Base-by-base conservation (phyloP, 768 basidiomycete species). In the Rickenella mellea region DNA sequence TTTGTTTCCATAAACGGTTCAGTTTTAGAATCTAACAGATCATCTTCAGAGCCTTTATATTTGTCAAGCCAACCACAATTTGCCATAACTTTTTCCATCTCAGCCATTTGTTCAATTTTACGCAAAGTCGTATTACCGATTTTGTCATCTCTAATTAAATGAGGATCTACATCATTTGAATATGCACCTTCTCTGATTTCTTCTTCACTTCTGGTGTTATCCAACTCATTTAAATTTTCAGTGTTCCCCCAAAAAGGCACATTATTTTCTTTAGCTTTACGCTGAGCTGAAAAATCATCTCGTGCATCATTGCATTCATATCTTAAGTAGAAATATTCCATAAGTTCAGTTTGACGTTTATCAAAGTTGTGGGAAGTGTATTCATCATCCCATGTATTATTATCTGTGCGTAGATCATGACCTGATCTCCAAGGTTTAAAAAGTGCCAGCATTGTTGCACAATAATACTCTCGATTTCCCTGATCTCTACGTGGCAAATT, bases 251-350 rank as follows among this genome's bases (percentile, higher is more conserved):
- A 5, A 49, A 10, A 7, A 39, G 5, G 21, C 8, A 6, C 8
- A 7, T 21, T 21, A 27, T 26, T 26, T 22, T 6, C 24, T 9
- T 15, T 26, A 7, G n/a, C 36, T 41, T 48, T 44, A 47, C 46
- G 21, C 42, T 55, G 51, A 24, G 55, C 47, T 27, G 47, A 28
- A 46, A 47, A 62, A 36, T 64, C 62, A 48, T 67, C 63, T 17
- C 57, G 28, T 2, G 57, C 55, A 55, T 67, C 62, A 6, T 58
- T 38, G 40, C 64, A 65, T 40, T 67, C 63, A 49, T 65, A 63
- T 15, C 40, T 25, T 1, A 67, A 26, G 44, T 64, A 55, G 22
- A 64, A 55, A 40, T 62, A 60, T 14, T 44, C 35, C 40, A 66
- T 64, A 0, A 57, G 21, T 12, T 47, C 19, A 3, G 32, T 0